Evolutionary conservation across 495 filamentous ascomycete species (phyloP).

Genomic region (Articulospora tetracladia): DNA sequence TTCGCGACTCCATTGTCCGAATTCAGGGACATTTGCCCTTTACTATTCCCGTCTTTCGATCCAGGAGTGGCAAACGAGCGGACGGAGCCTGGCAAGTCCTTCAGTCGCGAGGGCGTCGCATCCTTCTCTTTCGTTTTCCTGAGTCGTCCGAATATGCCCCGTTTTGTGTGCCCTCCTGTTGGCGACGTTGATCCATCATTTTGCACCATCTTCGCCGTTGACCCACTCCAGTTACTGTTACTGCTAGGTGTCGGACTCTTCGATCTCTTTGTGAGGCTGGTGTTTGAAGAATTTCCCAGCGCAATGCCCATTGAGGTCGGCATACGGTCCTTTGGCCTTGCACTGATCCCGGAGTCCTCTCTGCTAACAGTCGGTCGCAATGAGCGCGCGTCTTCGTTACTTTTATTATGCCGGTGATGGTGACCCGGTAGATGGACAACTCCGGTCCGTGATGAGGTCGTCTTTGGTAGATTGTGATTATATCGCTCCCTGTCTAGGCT

Average conservation of each 20-base stretch:
- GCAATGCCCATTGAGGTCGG: conserved; percentile 61
- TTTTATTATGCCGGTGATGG: conserved; percentile 70
- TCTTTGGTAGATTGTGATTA: conserved; percentile 42
- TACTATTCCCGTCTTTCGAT: conserved; percentile 23
- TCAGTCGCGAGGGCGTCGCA: conserved; percentile 43
- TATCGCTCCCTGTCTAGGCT: conserved; percentile 67
- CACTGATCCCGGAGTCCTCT: conserved; percentile 55
- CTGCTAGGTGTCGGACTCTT: conserved; percentile 35
- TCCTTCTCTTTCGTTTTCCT: conserved; percentile 55
- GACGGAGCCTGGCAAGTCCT: conserved; percentile 51
- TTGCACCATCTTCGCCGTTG: conserved; percentile 2
- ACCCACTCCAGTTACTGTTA: conserved; percentile 20
- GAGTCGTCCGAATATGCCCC: conserved; percentile 63
- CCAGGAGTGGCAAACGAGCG: conserved; percentile 39
- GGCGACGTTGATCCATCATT: conserved; percentile 43
- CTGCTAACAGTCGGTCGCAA: conserved; percentile 61
- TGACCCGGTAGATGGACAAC: conserved; percentile 23
- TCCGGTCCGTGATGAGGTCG: conserved; percentile 45
- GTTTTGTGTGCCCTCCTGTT: conserved; percentile 53
- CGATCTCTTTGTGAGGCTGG: conserved; percentile 48
- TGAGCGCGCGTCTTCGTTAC: conserved; percentile 67
- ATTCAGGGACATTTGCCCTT: conserved; percentile 21
- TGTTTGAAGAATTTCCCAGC: conserved; percentile 21
- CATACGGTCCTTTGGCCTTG: conserved; percentile 43
- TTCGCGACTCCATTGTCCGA: conserved; percentile 24